Evolutionary conservation across 2,329 filamentous ascomycete genomes (phyloP).

Genomic region (Fusarium udum): DNA sequence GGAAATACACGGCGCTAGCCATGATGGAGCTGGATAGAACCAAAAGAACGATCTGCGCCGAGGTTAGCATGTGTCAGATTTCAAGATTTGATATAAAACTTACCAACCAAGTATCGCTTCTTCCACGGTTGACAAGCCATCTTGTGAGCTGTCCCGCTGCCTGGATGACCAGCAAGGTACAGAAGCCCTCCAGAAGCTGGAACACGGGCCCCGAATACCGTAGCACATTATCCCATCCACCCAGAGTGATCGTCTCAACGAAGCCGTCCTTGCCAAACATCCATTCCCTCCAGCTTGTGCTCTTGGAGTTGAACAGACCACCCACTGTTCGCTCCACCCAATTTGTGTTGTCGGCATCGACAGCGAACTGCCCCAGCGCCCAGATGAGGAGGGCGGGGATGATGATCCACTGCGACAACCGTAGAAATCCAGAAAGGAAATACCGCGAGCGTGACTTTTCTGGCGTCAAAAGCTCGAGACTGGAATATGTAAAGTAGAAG

Average conservation of each 20-base stretch:
- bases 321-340: conserved; percentile 86
- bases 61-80: conserved; percentile 46
- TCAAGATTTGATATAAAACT: conserved; percentile 47
- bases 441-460: conserved; percentile 78
- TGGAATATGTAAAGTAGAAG: conserved; percentile 91
- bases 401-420: conserved; percentile 84
- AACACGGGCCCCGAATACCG: conserved; percentile 94
- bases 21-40: conserved; percentile 91
- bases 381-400: conserved; percentile 90
- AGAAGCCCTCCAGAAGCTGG: conserved; percentile 95
- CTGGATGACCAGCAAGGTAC: conserved; percentile 94
- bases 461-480: conserved; percentile 83
- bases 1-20: conserved; percentile 92
- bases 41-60: conserved; percentile 81
- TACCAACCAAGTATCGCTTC: conserved; percentile 97
- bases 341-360: conserved; percentile 79
- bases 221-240: conserved; percentile 87
- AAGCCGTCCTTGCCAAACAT: conserved; percentile 87
- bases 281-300: conserved; percentile 81
- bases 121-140: conserved; percentile 92
- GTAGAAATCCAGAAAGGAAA: conserved; percentile 73
- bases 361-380: conserved; percentile 93
- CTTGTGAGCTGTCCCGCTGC: conserved; percentile 92
- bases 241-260: conserved; percentile 81
- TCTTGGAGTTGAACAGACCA: conserved; percentile 68